These are phyloP conservation scores for Leccinum obscurum DNA, from an alignment of 768 basidiomycete genomes.

Conservation along the genomic window DNA sequence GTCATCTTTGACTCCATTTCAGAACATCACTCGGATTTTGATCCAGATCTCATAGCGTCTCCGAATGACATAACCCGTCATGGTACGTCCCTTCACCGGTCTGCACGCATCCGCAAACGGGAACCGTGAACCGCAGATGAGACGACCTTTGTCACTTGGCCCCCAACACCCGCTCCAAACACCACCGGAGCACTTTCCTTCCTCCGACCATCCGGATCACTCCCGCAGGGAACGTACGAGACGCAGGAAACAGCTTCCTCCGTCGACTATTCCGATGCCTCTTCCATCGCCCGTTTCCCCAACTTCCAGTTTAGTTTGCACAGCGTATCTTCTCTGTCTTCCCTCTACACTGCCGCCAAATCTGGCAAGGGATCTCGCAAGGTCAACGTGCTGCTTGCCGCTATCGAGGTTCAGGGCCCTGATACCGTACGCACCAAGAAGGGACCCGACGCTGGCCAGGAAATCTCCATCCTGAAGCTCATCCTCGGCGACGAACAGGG, in stretches of 20 bases:
- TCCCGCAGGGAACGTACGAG: slow-evolving; percentile 32
- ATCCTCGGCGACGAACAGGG: slow-evolving; percentile 75
- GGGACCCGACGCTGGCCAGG: slow-evolving; percentile 67
- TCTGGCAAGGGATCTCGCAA: slow-evolving; percentile 45
- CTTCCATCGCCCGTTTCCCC: slow-evolving; percentile 74
- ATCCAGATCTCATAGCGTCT: slow-evolving; percentile 26
- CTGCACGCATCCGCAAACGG: slow-evolving; percentile 7
- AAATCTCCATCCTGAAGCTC: slow-evolving; percentile 66
- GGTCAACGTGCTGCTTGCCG: slow-evolving; percentile 60
- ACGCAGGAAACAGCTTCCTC: slow-evolving; percentile 50
- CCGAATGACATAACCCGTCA: slow-evolving; percentile 15
- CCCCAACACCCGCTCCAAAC: slow-evolving; percentile 41
- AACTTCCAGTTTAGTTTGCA: slow-evolving; percentile 73
- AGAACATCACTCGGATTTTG: slow-evolving; percentile 31
- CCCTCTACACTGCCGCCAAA: slow-evolving; percentile 31
- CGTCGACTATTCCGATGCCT: slow-evolving; percentile 59
- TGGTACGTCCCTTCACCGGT: slow-evolving; percentile 16
- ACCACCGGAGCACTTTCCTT: slow-evolving; percentile 26
- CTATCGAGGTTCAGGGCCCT: slow-evolving; percentile 77
- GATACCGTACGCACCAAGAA: slow-evolving; percentile 66
- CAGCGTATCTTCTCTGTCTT: slow-evolving; percentile 50
- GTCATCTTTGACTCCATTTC: slow-evolving; percentile 60
- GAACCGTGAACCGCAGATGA: slow-evolving; percentile 34
- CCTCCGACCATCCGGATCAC: slow-evolving; percentile 30
- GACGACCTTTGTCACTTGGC: slow-evolving; percentile 60